phyloP scores from a whole-genome alignment of 257 asterid species.

The Lithospermum erythrorhizon region DNA sequence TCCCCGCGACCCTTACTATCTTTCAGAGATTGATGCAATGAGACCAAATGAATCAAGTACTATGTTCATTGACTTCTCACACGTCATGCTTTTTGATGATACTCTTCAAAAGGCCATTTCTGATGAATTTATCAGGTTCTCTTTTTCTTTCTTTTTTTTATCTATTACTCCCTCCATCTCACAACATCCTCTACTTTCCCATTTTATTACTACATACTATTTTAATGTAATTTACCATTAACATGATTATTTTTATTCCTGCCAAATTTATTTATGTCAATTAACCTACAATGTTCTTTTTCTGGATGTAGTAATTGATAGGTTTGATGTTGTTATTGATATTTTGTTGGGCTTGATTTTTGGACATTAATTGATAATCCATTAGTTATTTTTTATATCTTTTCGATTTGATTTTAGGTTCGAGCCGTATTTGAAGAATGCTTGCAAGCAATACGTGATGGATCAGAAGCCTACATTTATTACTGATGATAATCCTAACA shows the following conservation, averaged over 20 bases:
- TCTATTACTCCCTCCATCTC: no score
- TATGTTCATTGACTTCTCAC: slow-evolving; percentile 88
- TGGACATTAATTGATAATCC: no score
- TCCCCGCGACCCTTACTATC: slow-evolving; percentile 58
- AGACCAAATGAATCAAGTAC: slow-evolving; percentile 72
- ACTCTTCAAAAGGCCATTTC: slow-evolving; percentile 72
- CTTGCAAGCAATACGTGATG: slow-evolving; percentile 81
- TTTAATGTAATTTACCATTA: no score
- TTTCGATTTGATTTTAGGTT: slow-evolving; percentile 16
- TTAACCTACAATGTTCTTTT: no score
- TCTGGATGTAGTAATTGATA: no score
- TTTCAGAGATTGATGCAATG: slow-evolving; percentile 77
- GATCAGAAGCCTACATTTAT: slow-evolving; percentile 67
- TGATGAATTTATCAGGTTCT: slow-evolving; percentile 78
- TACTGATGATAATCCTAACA: slow-evolving; percentile 68
- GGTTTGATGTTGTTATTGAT: no score
- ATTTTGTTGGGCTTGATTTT: background rate
- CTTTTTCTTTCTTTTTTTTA: no score
- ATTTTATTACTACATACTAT: no score
- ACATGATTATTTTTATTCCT: no score
- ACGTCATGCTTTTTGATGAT: slow-evolving; percentile 79
- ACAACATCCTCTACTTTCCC: no score
- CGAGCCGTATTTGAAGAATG: slow-evolving; percentile 69
- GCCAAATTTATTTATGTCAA: no score
- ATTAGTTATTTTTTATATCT: background rate